These are phyloP conservation scores for Mucor ambiguus DNA, from an alignment of 371 early-diverging fungal genomes.

Conservation along the genomic window DNA sequence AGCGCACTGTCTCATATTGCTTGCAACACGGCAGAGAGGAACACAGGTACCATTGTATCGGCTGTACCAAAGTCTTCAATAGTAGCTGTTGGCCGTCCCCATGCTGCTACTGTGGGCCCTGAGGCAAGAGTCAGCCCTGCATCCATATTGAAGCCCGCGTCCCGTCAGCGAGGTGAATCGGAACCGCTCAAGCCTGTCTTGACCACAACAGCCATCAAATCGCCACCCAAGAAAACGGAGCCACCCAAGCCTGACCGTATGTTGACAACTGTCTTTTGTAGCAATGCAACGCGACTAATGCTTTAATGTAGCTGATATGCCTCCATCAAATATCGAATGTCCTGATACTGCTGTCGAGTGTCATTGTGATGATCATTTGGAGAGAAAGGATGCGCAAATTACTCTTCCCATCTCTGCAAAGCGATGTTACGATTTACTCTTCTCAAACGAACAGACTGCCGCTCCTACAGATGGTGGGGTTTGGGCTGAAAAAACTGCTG, in stretches of 20 bases:
- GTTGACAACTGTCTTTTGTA: conserved; percentile 1
- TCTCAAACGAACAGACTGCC: conserved; percentile 46
- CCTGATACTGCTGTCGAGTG: conserved; percentile 57
- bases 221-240: conserved; percentile 1
- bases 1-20: neutral
- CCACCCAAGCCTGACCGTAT: conserved; percentile 30
- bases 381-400: conserved; percentile 59
- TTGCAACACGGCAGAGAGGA: neutral
- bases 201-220: neutral
- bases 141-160: neutral
- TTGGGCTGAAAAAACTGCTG: conserved; percentile 55
- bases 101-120: conserved; percentile 20
- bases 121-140: neutral
- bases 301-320: conserved; percentile 19
- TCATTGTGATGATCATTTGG: conserved; percentile 72
- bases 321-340: conserved; percentile 35
- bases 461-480: conserved; percentile 41
- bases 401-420: conserved; percentile 66
- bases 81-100: conserved; percentile 3
- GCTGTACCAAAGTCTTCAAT: neutral
- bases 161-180: conserved; percentile 21
- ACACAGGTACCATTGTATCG: neutral
- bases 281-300: neutral
- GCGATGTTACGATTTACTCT: conserved; percentile 61
- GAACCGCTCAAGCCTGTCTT: conserved; percentile 4